Evolutionary conservation across 164 flowering plant genomes (phyloP), one percentile per base, ranked within the genome.

Genomic region (Annona cherimola): DNA sequence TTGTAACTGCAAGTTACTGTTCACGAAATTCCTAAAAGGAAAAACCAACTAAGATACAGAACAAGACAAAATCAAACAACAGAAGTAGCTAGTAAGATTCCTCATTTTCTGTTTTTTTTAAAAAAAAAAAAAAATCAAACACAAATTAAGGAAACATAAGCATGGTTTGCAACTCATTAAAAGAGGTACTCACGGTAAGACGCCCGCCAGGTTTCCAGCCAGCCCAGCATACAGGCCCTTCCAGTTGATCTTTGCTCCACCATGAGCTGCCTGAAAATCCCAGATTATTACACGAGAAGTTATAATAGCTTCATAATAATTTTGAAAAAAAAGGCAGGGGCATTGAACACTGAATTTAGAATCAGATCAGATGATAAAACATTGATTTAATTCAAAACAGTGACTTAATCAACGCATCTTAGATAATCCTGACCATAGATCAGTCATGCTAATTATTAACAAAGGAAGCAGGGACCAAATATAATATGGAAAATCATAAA

Each of bases 161-260:
- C 40, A 5, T n/a, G 16, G n/a, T 54, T 45, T 50, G 44, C 19
- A 68, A 42, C 67, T 72, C 42, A 46, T 60, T n/a, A 57, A 63
- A 50, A 4, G 62, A 54, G 68, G 46, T 67, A 79, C 94, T 85
- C 81, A 94, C 96, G 98, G 99, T 76, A 94, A 76, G 77, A 89
- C 99, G 44, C 99, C 98, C 69, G 85, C 99, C 69, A 94, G 80
- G 80, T 94, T 94, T 79, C 96, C 99, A 73, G 86, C 94, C 80
- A 94, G 76, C 67, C 98, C 98, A 69, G 95, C 83, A 78, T 94
- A 94, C 42, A 94, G 85, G 64, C 97, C 97, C 78, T 86, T 89
- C 84, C 81, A 80, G 69, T 81, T 46, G 62, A 95, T 87, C 81
- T 90, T 72, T 63, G 90, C 96, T 70, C 96, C 98, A 71, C 97